Evolutionary conservation across 768 basidiomycete species (phyloP), one percentile per base, ranked within the genome.

Genomic region (Russula dissimulans): DNA sequence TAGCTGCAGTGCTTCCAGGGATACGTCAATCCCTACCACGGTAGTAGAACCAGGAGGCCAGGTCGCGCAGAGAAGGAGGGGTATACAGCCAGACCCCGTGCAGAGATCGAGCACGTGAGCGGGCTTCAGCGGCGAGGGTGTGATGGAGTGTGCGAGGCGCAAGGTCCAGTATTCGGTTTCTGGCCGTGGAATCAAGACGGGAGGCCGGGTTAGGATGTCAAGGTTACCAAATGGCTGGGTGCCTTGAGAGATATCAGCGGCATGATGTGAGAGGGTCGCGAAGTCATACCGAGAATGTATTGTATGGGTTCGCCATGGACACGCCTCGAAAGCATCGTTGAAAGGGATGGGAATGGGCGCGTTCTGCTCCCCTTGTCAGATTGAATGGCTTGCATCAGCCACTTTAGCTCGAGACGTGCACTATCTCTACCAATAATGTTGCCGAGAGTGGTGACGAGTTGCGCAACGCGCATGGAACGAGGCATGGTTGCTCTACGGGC

Each of bases 51-150:
- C 82, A 47, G 76, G 71, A 15, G 83, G 81, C 73, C 82, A 81
- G 49, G 83, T 72, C 65, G 85, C 79, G 67, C 84, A 85, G 17
- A 98, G 76, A n/a, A 91, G 77, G 44, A 97, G 80, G 2, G 93
- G 89, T 53, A 97, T 94, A 70, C 93, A 94, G 14, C 89, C 95
- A 0, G 91, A 83, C 48, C 95, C 95, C 5, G 94, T 95, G 71
- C 95, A 93, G 47, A 98, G 82, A 74, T 99, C 95, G 36, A 97
- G 77, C 31, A 95, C 72, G 34, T 74, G 73, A 11, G 41, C 36
- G 14, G 60, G 41, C 50, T 65, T 69, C 56, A 71, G 64, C 42
- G 71, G 65, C 15, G 71, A 69, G 8, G 77, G 77, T 3, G 71
- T 61, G 53, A 82, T 67, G n/a, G 69, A 67, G 12, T 78, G 73